Evolutionary conservation across 192 early-diverging fungal genomes (phyloP), one percentile per base, ranked within the genome.

Genomic region (Dissophora ornata): DNA sequence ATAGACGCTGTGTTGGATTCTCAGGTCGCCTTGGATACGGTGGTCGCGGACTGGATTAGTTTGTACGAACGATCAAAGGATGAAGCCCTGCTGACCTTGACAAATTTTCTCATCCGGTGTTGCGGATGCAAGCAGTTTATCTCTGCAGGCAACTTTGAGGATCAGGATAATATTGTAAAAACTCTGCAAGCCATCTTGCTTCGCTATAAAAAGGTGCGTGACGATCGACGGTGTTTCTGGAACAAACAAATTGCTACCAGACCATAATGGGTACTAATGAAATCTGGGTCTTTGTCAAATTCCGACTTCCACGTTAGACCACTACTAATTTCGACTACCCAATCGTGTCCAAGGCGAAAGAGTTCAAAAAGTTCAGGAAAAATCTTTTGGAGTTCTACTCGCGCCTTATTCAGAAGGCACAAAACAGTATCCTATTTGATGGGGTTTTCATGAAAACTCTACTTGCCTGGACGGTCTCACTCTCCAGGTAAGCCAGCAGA

Each of bases 31-130:
- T 52, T 95, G 22, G 88, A 90, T 13, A 82, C 83, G 28, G 66
- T 90, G 1, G 89, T 88, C 3, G 61, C 75, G 11, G 92, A 92
- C 54, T 96, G 95, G 95, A 81, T 93, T 21, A 82, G 81, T 8
- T 56, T 81, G 18, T 97, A 90, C 52, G 70, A 83, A 34, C 78
- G 80, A 9, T 79, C 87, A 19, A 58, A 84, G 24, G 79, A 81
- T 12, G 68, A 48, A 7, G 91, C 92, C 18, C 49, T 94, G 58
- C 74, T 82, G 54, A 87, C 92, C 29, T 65, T 98, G 22, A 80
- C 95, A 19, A 94, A 94, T 71, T 90, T 96, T 58, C 63, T 92
- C 30, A 83, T 91, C 56, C 79, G 85, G 26, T 86, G 87, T 65
- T 67, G 79, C 65, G 66, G 60, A 54, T 57, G 73, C 13, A 53